Evolutionary conservation across 1,284 basidiomycete genomes (phyloP).

Genomic region (Neotropicomus parvogracilis): DNA sequence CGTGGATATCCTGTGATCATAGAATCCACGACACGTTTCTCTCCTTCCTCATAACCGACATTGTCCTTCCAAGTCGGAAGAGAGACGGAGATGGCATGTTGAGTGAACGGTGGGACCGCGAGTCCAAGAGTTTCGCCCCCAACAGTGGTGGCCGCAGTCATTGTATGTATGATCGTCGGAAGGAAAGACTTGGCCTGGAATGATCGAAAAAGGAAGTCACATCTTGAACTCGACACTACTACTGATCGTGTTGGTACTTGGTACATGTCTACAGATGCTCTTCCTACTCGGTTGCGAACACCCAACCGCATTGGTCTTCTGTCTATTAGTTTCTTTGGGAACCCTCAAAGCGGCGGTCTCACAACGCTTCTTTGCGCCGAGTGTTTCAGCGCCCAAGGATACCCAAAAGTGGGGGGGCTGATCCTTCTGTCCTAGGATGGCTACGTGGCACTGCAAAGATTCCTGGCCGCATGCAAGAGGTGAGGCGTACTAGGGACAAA

Average conservation of each 20-base stretch:
- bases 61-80: slow-evolving; percentile 93
- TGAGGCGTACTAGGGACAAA: slow-evolving; percentile 15
- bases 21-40: slow-evolving; percentile 73
- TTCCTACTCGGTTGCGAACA: no score
- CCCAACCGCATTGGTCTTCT: no score
- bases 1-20: slow-evolving; percentile 97
- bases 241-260: no score
- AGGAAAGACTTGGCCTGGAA: no score
- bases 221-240: no score
- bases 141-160: background rate
- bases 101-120: slow-evolving; percentile 62
- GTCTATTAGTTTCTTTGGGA: no score
- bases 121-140: slow-evolving; percentile 43
- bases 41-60: slow-evolving; percentile 91
- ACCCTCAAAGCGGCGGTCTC: background rate
- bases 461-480: slow-evolving; percentile 15
- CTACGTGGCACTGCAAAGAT: background rate
- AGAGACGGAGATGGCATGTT: slow-evolving; percentile 97
- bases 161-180: no score
- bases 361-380: slow-evolving; percentile 8
- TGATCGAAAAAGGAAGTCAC: no score
- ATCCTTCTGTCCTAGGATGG: slow-evolving; percentile 13
- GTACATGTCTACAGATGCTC: no score
- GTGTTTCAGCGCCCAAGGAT: background rate
- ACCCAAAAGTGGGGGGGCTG: slow-evolving; percentile 13